These are phyloP conservation scores for Saccharomyces cerevisiae DNA, from an alignment of 805 yeast species.

Conservation along the genomic window DNA sequence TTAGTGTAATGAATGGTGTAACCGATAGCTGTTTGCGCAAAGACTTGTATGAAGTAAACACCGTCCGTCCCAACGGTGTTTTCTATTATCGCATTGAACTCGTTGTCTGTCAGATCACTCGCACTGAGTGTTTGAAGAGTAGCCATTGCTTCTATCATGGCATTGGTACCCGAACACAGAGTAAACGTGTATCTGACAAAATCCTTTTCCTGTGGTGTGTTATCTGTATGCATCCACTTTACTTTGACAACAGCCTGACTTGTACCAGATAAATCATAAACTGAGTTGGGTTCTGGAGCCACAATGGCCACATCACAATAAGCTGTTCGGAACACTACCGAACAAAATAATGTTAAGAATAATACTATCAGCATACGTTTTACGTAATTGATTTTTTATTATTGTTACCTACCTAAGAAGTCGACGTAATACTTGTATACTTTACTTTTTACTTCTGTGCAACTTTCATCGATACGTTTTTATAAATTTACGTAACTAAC, in stretches of 20 bases:
- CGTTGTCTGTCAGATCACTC: slow-evolving; percentile 25
- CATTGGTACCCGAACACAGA: slow-evolving; percentile 63
- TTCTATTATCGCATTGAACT: slow-evolving; percentile 36
- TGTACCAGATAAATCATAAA: slow-evolving; percentile 10
- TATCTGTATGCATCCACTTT: slow-evolving; percentile 50
- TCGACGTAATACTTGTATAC: neutral
- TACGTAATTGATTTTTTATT: neutral
- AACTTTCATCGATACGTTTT: neutral
- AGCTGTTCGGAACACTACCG: neutral
- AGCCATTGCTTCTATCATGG: slow-evolving; percentile 36
- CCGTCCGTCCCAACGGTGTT: slow-evolving; percentile 52
- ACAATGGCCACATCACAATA: slow-evolving; percentile 4
- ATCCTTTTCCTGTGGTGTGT: slow-evolving; percentile 37
- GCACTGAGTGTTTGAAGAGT: slow-evolving; percentile 29
- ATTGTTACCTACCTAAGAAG: neutral
- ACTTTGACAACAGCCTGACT: slow-evolving; percentile 21
- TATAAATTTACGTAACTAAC: neutral
- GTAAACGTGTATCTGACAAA: slow-evolving; percentile 42
- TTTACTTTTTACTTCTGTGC: neutral
- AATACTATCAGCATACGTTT: neutral
- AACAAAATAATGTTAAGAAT: neutral
- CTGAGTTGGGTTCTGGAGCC: slow-evolving; percentile 7
- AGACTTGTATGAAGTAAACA: slow-evolving; percentile 60
- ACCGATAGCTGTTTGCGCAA: slow-evolving; percentile 37
- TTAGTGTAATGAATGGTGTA: slow-evolving; percentile 58